Base-by-base conservation (phyloP, 2,329 filamentous ascomycete species). In the Exophiala spinifera region DNA sequence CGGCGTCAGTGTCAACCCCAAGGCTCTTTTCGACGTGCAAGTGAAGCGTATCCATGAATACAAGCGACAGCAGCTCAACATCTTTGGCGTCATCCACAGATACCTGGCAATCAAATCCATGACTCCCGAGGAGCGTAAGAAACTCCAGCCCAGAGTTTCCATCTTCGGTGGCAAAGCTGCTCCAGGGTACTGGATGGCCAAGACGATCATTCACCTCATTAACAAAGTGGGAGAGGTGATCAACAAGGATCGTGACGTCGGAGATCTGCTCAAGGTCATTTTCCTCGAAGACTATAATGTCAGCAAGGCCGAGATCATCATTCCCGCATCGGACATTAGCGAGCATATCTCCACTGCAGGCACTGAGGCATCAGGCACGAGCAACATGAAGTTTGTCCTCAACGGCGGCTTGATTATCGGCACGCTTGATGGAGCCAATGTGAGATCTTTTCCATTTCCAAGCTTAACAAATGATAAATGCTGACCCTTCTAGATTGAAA, bases 11-110 rank as follows among this genome's bases (percentile, higher is more conserved):
- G 90, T 99, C 70, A 94, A 96, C 70, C 92, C 94, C 0, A 76
- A 87, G 8, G 83, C 92, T 0, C 80, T 99, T 15, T 99, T 99
- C 65, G 94, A 99, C 69, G 88, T 99, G 10, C 94, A 99, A 69
- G 94, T 99, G 66, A 99, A 99, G 81, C 88, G 94, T 67, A 99
- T 99, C 63, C 94, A 99, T 73, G 94, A 99, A 73, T 99, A 99
- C 77, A 99, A 99, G 81, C 88, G 91, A 56, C 92, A 99, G 74
- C 94, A 99, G 74, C 85, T 99, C 71, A 99, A 99, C 77, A 96
- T 99, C 65, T 97, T 97, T 67, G 94, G 94, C 54, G 90, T 96
- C 58, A 97, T 99, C 63, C 89, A 96, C 72, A 86, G 92, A 48
- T 99, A 97, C 71, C 79, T 99, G 36, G 82, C 82, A 13, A 86